These are phyloP conservation scores for Monosporascus sp. DNA, from an alignment of 2,329 filamentous ascomycete genomes.

Conservation along the genomic window DNA sequence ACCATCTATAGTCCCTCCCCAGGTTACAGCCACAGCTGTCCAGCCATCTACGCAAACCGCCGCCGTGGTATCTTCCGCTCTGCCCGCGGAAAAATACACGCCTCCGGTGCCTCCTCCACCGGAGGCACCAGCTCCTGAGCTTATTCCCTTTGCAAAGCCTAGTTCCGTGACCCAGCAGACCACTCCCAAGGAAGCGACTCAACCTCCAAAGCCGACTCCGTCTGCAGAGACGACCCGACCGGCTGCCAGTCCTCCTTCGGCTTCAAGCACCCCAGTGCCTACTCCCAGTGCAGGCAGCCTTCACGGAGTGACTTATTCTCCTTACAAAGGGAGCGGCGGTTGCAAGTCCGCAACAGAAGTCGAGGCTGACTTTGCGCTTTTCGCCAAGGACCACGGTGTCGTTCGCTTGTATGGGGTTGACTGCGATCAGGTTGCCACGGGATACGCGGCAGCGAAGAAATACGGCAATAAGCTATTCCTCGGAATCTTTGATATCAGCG, in stretches of 20 bases:
- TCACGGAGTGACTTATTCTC: constrained; percentile 44
- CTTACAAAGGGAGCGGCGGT: constrained; percentile 43
- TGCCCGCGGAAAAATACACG: constrained; percentile 6
- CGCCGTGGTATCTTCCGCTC: constrained; percentile 3
- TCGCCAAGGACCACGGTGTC: constrained; percentile 49
- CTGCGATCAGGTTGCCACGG: constrained; percentile 64
- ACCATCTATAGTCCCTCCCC: constrained; percentile 7
- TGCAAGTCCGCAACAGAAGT: constrained; percentile 67
- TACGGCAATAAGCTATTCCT: constrained; percentile 66
- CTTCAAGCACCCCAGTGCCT: constrained; percentile 10
- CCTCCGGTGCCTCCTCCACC: constrained; percentile 4
- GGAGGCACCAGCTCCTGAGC: constrained; percentile 5
- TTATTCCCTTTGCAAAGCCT: constrained; percentile 8
- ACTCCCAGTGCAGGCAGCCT: constrained; percentile 12
- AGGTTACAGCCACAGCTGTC: constrained; percentile 1
- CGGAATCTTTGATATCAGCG: constrained; percentile 63
- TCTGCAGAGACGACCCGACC: constrained; percentile 4
- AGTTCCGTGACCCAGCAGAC: constrained; percentile 3
- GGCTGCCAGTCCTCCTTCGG: constrained; percentile 3
- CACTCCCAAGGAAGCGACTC: not conserved
- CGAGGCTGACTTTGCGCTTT: constrained; percentile 54
- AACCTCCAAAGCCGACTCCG: not conserved
- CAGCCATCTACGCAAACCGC: constrained; percentile 5
- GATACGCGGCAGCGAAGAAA: constrained; percentile 57
- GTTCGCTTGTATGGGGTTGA: constrained; percentile 77